Base-by-base conservation (phyloP, 148 eudicot species). In the Drosera capensis region DNA sequence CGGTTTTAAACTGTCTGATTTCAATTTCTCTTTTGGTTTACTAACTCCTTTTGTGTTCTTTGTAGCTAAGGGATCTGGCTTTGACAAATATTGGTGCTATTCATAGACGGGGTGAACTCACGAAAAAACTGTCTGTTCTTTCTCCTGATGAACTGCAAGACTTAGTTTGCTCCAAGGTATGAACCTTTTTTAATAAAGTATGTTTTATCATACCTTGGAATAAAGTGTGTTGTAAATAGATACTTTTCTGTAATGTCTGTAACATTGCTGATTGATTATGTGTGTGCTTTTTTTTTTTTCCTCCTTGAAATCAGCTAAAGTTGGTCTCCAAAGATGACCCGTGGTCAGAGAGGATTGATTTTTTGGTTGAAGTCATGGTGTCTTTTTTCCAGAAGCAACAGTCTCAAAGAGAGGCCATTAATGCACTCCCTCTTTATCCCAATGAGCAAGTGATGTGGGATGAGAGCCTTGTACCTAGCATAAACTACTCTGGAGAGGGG, bases 381-480 rank as follows among this genome's bases (percentile, higher is more conserved):
- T 79, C 97, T 23, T 90, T 78, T 59, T 90, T 90, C 55, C 82
- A 75, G 78, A 90, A 73, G 68, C 87, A 90, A 22, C 79, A 73
- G 59, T 84, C 95, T 24, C 97, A 90, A 63, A 90, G 80, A 56
- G 97, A 90, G 68, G 81, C 97, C 34, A 90, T 84, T 45, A 90
- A 90, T 68, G 92, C 97, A 37, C 97, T 90, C 56, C 97, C 97
- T 29, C 75, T 90, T 14, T 90, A 90, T 55, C 97, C 97, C 38
- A 80, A 84, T 65, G 97, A 90, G 74, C 95, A 71, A 60, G 77
- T 90, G 55, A 90, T 90, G 97, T 90, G 97, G 97, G 94, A 90
- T 71, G 97, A 90, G 73, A 90, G 95, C 70, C 81, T 90, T 62
- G 97, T 90, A 34, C 97, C 97, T 46, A 90, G 92, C 72, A 84